Evolutionary conservation across 495 filamentous ascomycete species (phyloP), one percentile per base, ranked within the genome.

Genomic region (Evernia prunastri): DNA sequence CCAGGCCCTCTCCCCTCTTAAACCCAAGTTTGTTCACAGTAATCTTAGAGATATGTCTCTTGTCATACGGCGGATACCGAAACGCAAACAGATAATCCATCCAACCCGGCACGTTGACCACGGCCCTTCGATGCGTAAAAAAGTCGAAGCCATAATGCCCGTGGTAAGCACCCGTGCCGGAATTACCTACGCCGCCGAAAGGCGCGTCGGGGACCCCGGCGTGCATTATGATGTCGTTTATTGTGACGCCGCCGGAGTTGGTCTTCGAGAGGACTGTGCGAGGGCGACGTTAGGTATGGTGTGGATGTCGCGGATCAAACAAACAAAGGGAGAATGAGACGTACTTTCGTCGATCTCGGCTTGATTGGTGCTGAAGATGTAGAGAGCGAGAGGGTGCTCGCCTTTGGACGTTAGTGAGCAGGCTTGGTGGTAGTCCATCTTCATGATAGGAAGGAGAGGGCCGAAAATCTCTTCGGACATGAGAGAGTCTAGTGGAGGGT

Each of bases 111-210:
- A 49, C 23, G 27, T 49, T 25, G 27, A 49, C n/a, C 45, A 49
- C 45, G n/a, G 45, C 1, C 45, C 45, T 49, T 23, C 18, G 49
- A 25, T 73, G 59, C 47, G 74, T 58, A 53, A 66, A 59, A 67
- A 67, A 29, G 59, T 69, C 56, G 68, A 75, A 65, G 53, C 68
- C 64, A 69, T 60, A 62, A 53, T 62, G 63, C 3, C 67, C 67
- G 42, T 67, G 67, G 33, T 71, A 69, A 15, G 47, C 56, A 37
- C 69, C 67, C 1, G 37, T 56, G 25, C 69, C 69, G 9, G 64
- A 62, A 23, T 69, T 64, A 7, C 67, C 69, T 11, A 69, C 69
- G 25, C 64, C 69, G 29, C 69, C 69, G 39, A 69, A 71, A 18
- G 69, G 69, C 10, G 56, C 58, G 33, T 68, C 66, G 25, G 67